Evolutionary conservation across 345 rosid genomes (phyloP), one percentile per base, ranked within the genome.

Genomic region (Brassica napus): DNA sequence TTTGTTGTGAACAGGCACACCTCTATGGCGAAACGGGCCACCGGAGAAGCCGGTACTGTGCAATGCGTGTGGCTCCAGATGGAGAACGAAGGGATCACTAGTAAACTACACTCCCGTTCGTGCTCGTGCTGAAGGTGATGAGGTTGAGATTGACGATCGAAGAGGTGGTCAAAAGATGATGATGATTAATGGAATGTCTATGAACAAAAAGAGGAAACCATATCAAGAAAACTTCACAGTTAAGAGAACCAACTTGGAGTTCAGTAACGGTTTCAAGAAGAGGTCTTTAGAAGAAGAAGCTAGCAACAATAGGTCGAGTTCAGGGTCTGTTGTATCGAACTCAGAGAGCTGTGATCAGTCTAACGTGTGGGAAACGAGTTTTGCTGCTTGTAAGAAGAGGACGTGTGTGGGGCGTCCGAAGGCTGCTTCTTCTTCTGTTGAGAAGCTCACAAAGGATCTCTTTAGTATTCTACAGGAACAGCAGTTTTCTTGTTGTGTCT

Each of bases 291-390:
- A 91, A 62, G 99, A 96, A 80, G 97, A 92, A 83, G 74, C 82
- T 16, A 93, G 97, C 82, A 93, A 96, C 82, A 93, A 96, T 65
- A 89, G 95, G 64, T 96, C 98, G n/a, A 96, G 99, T 83, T 96
- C 98, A 26, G 99, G 99, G 1, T 96, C 99, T 4, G 99, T 95
- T 64, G 83, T 93, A 75, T 96, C 98, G 37, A 93, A 96, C 81
- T 89, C 98, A 0, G 98, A 96, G 85, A 96, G 98, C 88, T 92
- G 97, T 82, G 98, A 83, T 74, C 98, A 92, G 62, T 89, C 97
- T 37, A 88, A 86, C 47, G 97, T 83, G 69, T 93, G 98, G 98
- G 98, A 96, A 31, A 66, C 95, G 1, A 76, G 76, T 78, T 95
- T 92, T 72, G 91, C 98, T 74, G 91, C 98, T 75, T 92, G 97